Evolutionary conservation across 1,284 basidiomycete genomes (phyloP), one percentile per base, ranked within the genome.

Genomic region (Heterobasidion occidentale): DNA sequence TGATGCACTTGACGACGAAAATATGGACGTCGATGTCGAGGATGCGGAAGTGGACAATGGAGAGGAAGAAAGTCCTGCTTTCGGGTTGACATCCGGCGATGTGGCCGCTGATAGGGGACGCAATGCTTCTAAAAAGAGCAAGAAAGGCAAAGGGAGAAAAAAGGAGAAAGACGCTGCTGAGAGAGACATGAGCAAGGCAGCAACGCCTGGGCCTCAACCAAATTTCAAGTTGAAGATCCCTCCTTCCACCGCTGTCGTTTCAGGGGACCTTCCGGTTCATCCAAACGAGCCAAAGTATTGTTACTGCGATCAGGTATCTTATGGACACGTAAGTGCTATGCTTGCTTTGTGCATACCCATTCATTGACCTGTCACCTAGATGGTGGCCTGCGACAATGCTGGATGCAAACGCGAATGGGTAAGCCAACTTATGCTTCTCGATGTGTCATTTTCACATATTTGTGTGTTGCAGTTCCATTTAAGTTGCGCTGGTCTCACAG

Each of bases 381-480:
- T 94, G 92, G 84, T 94, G 59, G 90, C 74, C 3, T 94, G 91
- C 64, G 92, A 94, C 66, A 79, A 79, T 60, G 68, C 72, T 42
- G 72, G 75, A 36, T 94, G 91, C 65, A 71, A 78, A 61, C 71
- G 75, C 44, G 89, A 92, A 81, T 94, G 91, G 91, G 88, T 85
- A 63, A 64, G 82, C 73, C 19, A 38, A 33, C 38, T 19, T 42
- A 36, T 8, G 45, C 56, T 60, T 51, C 44, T 48, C 45, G 42
- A 48, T 35, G 9, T 36, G 89, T 42, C 38, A 42, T 7, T 42
- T 7, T 42, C 38, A 42, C n/a, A 12, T 1, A 42, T 42, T 12
- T 42, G 12, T n/a, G 4, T n/a, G 38, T 42, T 8, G 9, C n/a
- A 90, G 88, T 93, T 90, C 69, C 90, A 93, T 67, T 69, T 88